Base-by-base conservation (phyloP, 495 filamentous ascomycete species). In the Xylaria acuta region DNA sequence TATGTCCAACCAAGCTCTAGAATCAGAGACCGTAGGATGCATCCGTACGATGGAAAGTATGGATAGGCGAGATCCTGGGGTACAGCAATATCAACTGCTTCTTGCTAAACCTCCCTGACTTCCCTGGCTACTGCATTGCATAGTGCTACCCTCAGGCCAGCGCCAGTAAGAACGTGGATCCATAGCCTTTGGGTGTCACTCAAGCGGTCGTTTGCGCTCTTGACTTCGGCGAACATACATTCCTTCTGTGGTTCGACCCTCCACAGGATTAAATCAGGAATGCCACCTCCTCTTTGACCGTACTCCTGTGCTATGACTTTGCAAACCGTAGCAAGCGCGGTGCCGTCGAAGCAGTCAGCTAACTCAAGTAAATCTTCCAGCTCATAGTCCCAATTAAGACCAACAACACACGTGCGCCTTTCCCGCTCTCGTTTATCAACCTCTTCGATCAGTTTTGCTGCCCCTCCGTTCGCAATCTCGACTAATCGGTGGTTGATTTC, bases 301-400 rank as follows among this genome's bases (percentile, higher is more conserved):
- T 98, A 98, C 80, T 98, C 96, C 81, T 99, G 94, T 43, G 93
- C 94, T 88, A 98, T 87, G 30, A 98, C 94, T 82, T 95, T 97
- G 80, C 95, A 97, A 12, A 98, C 86, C 0, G 88, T 89, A 25
- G 92, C 92, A 64, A 99, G 85, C 20, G 92, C 93, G 64, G 89
- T 89, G n/a, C 92, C 92, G 5, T 88, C 83, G 74, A 97, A 97
- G 80, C 91, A 95, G 65, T 82, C 75, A n/a, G 90, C 91, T 71
- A 99, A 90, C 81, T 97, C 93, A 14, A 91, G 72, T 47, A 99
- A 81, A 75, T 97, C 94, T n/a, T 90, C 87, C 12, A 94, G 78
- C 20, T 89, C 90, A 77, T 94, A 97, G 53, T 91, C 88, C 96
- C 96, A 99, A 80, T 97, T 92, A 64, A 99, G 82, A 0, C 96